Evolutionary conservation across 192 early-diverging fungal genomes (phyloP).

Genomic region (Coemansia furcata): DNA sequence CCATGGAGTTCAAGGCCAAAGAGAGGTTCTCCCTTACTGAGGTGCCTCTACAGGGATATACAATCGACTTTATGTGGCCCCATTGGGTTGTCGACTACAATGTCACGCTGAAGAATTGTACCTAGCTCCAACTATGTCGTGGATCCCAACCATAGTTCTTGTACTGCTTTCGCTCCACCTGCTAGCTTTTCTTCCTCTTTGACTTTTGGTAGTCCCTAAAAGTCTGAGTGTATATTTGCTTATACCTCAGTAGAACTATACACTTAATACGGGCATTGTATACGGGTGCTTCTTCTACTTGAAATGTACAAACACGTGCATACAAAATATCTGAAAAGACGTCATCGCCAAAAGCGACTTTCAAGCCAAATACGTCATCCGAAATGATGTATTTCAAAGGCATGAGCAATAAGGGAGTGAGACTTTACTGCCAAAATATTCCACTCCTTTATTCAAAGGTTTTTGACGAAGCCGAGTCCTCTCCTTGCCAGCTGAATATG

Average conservation of each 20-base stretch:
- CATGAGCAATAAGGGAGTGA: too few species aligned
- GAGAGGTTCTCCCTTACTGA: slow-evolving; percentile 49
- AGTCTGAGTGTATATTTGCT: not conserved
- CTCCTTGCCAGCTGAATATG: too few species aligned
- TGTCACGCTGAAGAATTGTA: slow-evolving; percentile 16
- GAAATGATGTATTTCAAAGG: too few species aligned
- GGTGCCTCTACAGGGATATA: slow-evolving; percentile 40
- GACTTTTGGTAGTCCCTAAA: not conserved
- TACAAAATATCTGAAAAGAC: too few species aligned
- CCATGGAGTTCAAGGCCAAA: slow-evolving; percentile 43
- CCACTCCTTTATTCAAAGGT: too few species aligned
- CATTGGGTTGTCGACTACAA: slow-evolving; percentile 50
- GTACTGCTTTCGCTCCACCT: not conserved
- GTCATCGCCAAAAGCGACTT: too few species aligned
- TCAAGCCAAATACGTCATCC: too few species aligned
- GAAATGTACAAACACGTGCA: too few species aligned
- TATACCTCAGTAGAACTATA: too few species aligned
- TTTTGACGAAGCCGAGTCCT: too few species aligned
- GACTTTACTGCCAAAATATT: too few species aligned
- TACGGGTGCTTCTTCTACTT: too few species aligned
- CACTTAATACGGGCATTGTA: not conserved
- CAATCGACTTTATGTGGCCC: slow-evolving; percentile 48
- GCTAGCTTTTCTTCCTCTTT: not conserved
- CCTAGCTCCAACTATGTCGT: not conserved
- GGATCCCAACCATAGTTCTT: slow-evolving; percentile 31